A percentile compares a stretch with the other conserved stretches of the same genome.
These are phyloP conservation scores for Candida qinlingensis DNA, from an alignment of 805 yeast species.

Conservation along the genomic window DNA sequence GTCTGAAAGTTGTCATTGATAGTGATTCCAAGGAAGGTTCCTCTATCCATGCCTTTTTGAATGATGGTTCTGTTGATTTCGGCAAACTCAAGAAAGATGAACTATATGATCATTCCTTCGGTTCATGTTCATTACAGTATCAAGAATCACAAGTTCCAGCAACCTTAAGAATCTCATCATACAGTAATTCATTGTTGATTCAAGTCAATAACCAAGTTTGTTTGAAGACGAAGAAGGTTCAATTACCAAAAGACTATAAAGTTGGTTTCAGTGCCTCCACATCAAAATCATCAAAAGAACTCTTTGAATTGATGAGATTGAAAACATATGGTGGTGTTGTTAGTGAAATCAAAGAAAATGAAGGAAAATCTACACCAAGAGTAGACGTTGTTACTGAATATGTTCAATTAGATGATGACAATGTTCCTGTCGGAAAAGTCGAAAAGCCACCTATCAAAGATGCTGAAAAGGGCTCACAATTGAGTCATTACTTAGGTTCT, in stretches of 20 bases:
- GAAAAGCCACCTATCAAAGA: slow-evolving; percentile 14
- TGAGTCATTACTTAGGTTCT: slow-evolving; percentile 2
- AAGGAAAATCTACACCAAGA: slow-evolving; percentile 40
- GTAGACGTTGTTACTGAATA: slow-evolving; percentile 41
- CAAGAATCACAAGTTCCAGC: slow-evolving; percentile 69
- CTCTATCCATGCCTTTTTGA: slow-evolving; percentile 52
- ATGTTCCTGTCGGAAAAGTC: slow-evolving; percentile 7
- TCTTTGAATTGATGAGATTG: slow-evolving; percentile 59
- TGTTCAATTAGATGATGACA: slow-evolving; percentile 30
- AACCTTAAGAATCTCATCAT: slow-evolving; percentile 60
- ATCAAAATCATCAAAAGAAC: slow-evolving; percentile 40
- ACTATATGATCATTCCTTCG: slow-evolving; percentile 36
- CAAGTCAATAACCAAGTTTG: slow-evolving; percentile 70
- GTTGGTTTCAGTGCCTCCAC: slow-evolving; percentile 52
- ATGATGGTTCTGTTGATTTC: slow-evolving; percentile 47
- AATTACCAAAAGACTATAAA: slow-evolving; percentile 38
- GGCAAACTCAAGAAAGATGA: slow-evolving; percentile 21
- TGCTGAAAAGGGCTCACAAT: background rate
- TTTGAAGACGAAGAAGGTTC: slow-evolving; percentile 54
- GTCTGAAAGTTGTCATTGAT: slow-evolving; percentile 58
- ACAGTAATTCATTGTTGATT: slow-evolving; percentile 47
- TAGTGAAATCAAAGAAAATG: slow-evolving; percentile 53
- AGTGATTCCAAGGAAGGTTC: slow-evolving; percentile 41
- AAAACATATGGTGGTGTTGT: slow-evolving; percentile 49
- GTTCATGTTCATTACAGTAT: slow-evolving; percentile 52